Conservation (phyloP, 2,329 filamentous ascomycete species). For the Cytospora mali region DNA sequence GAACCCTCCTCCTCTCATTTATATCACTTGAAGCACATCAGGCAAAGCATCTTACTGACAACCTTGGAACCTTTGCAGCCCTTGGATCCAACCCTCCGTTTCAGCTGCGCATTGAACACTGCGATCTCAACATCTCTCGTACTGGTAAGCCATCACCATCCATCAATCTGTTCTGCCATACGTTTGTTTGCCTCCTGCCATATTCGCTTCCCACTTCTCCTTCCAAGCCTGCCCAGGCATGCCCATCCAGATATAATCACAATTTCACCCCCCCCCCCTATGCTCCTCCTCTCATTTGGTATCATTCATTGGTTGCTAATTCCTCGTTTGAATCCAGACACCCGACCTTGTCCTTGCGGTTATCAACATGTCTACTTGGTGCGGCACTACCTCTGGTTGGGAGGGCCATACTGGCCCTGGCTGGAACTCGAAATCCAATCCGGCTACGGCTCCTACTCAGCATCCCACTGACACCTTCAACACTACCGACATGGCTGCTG, state of each 20-base stretch:
- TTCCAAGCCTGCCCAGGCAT: too few relatives aligned
- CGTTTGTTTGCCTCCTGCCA: background rate
- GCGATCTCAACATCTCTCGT: background rate
- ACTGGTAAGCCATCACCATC: background rate
- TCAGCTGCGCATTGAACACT: background rate
- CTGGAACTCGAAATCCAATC: constrained; percentile 4
- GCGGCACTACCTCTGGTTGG: background rate
- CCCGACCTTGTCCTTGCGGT: background rate
- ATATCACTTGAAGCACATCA: background rate
- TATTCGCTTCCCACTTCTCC: background rate
- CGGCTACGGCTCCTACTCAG: constrained; percentile 5
- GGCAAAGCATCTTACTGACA: background rate
- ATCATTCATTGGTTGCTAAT: background rate
- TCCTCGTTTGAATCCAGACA: background rate
- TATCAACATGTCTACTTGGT: constrained; percentile 34
- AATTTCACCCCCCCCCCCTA: background rate
- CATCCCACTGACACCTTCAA: constrained; percentile 9
- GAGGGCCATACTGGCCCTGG: background rate
- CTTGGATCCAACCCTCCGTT: background rate
- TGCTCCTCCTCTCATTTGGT: background rate
- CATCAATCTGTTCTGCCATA: background rate
- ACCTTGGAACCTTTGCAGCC: background rate
- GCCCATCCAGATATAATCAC: background rate
- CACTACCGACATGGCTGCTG: constrained; percentile 36
- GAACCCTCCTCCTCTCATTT: background rate